These are phyloP conservation scores for Prosopis cineraria DNA, from an alignment of 306 rosid species.

Conservation along the genomic window DNA sequence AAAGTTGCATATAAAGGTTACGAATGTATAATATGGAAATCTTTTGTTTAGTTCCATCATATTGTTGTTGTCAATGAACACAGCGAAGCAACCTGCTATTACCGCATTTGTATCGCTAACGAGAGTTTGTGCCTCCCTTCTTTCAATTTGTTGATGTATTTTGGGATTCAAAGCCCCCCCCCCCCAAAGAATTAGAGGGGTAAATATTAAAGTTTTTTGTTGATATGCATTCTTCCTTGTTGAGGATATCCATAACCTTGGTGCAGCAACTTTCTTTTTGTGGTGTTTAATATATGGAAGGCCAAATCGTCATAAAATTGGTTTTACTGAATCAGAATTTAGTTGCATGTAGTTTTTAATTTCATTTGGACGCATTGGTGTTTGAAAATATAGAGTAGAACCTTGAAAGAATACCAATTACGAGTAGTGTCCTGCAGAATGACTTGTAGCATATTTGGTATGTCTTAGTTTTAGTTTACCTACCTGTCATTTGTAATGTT, in stretches of 20 bases:
- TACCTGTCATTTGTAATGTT: not conserved
- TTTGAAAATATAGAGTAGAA: not conserved
- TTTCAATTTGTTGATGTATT: not conserved
- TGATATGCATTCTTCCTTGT: not conserved
- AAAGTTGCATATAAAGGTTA: not conserved
- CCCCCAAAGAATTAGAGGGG: too few relatives aligned
- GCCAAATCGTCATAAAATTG: not conserved
- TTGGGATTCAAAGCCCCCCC: not conserved
- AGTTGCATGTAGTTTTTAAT: not conserved
- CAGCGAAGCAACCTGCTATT: not conserved
- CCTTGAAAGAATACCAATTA: not conserved
- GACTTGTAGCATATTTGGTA: not conserved
- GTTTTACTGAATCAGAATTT: not conserved
- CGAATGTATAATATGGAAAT: not conserved
- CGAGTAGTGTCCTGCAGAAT: not conserved
- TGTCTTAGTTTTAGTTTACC: not conserved
- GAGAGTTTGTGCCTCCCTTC: not conserved
- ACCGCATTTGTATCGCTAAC: not conserved
- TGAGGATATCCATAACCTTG: not conserved
- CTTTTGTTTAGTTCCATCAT: not conserved
- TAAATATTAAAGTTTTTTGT: too few relatives aligned
- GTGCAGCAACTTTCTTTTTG: not conserved
- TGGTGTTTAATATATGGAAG: not conserved
- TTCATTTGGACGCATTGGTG: not conserved
- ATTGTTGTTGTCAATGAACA: conserved; percentile 1